A percentile compares a stretch with the other conserved stretches of the same genome.
Evolutionary conservation across 768 basidiomycete species (phyloP).

Genomic region (Tephrocybe sp.): DNA sequence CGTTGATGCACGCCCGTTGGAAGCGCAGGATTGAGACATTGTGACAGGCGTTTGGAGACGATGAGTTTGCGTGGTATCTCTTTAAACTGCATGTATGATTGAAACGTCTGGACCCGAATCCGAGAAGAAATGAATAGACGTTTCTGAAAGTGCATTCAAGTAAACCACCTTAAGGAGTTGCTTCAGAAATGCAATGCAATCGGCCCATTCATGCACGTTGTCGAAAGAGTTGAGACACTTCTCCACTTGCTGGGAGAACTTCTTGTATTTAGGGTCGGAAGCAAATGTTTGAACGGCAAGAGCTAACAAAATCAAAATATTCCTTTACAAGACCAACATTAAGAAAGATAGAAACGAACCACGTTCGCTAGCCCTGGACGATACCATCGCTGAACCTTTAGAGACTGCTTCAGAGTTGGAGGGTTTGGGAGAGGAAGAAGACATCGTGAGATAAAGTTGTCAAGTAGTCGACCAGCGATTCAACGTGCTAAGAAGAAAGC

Average conservation of each 20-base stretch:
- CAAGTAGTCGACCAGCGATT: constrained; percentile 18
- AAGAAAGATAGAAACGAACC: constrained; percentile 32
- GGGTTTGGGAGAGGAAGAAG: constrained; percentile 22
- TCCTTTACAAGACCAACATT: background rate
- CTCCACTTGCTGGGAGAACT: constrained; percentile 90
- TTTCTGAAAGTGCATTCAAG: background rate
- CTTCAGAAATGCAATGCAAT: constrained; percentile 96
- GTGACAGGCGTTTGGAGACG: constrained; percentile 91
- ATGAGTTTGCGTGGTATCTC: constrained; percentile 94
- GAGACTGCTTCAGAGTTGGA: constrained; percentile 32
- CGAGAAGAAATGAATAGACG: background rate
- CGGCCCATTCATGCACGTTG: constrained; percentile 98
- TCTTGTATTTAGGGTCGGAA: constrained; percentile 91
- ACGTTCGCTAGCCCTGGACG: constrained; percentile 46
- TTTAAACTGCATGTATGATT: constrained; percentile 91
- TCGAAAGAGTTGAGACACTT: constrained; percentile 91
- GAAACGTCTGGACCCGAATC: constrained; percentile 64
- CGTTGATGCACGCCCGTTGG: constrained; percentile 97
- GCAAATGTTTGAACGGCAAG: constrained; percentile 54
- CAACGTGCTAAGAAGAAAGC: constrained; percentile 8
- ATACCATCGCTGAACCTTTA: constrained; percentile 38
- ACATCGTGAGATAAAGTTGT: constrained; percentile 11
- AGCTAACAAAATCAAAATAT: constrained; percentile 24
- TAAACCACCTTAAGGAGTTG: constrained; percentile 78
- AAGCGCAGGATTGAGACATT: constrained; percentile 96